Evolutionary conservation across 306 rosid genomes (phyloP).

Genomic region (Malus sieversii): DNA sequence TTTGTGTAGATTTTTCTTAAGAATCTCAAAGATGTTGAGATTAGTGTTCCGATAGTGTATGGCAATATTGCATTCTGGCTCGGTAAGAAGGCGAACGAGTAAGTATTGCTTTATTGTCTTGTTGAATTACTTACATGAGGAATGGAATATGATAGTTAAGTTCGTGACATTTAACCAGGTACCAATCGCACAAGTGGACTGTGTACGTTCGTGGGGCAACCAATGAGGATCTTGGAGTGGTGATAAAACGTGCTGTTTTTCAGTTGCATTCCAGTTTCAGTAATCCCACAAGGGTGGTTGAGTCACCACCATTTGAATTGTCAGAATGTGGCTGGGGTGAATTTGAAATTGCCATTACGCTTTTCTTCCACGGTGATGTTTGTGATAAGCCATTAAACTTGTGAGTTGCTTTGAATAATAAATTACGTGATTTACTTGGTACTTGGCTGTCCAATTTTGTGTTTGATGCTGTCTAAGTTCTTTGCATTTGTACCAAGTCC

Average conservation of each 20-base stretch:
- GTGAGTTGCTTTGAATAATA: conserved; percentile 39
- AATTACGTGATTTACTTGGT: conserved; percentile 19
- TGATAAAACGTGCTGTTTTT: conserved; percentile 61
- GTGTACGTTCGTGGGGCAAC: conserved; percentile 71
- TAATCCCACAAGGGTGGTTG: conserved; percentile 63
- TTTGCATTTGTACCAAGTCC: conserved; percentile 4
- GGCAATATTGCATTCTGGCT: conserved; percentile 85
- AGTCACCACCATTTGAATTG: conserved; percentile 71
- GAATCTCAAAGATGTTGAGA: conserved; percentile 63
- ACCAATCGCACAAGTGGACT: conserved; percentile 78
- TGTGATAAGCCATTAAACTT: conserved; percentile 70
- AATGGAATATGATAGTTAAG: neutral
- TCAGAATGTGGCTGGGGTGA: conserved; percentile 89
- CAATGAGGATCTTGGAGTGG: conserved; percentile 63
- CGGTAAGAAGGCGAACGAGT: conserved; percentile 85
- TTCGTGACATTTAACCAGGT: conserved; percentile 34
- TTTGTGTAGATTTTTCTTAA: conserved; percentile 50
- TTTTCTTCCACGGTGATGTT: conserved; percentile 61
- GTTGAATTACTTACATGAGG: neutral
- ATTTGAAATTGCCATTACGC: conserved; percentile 65
- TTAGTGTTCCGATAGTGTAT: conserved; percentile 68
- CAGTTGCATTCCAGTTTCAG: conserved; percentile 84
- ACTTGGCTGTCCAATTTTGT: neutral
- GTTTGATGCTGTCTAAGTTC: conserved; percentile 13
- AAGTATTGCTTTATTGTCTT: conserved; percentile 34